These are phyloP conservation scores for Colletotrichum musicola DNA, from an alignment of 2,329 filamentous ascomycete genomes.

Conservation along the genomic window DNA sequence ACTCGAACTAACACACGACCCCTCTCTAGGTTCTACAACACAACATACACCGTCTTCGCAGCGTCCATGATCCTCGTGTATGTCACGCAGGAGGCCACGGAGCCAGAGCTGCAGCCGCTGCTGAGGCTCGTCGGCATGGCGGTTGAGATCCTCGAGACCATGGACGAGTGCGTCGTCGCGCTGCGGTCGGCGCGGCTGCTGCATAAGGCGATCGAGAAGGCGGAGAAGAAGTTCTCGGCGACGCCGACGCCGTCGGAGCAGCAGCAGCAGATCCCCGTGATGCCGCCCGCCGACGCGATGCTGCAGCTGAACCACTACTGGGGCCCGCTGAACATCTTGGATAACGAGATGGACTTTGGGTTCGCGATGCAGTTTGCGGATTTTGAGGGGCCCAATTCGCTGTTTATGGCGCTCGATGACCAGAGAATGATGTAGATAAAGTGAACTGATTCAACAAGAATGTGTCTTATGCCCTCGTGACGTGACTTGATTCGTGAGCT, in stretches of 20 bases:
- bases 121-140: constrained; percentile 43
- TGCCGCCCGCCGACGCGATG: constrained; percentile 37
- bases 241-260: constrained; percentile 4
- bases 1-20: not conserved
- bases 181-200: constrained; percentile 44
- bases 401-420: constrained; percentile 29
- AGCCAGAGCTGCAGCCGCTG: constrained; percentile 39
- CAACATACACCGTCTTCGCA: constrained; percentile 47
- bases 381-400: constrained; percentile 33
- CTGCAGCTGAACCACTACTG: constrained; percentile 43
- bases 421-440: constrained; percentile 18
- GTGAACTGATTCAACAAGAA: not conserved
- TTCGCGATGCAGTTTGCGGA: constrained; percentile 42
- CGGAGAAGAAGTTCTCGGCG: constrained; percentile 35
- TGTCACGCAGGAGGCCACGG: constrained; percentile 41
- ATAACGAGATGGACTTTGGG: constrained; percentile 43
- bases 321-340: constrained; percentile 43
- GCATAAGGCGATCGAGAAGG: constrained; percentile 42
- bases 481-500: no score
- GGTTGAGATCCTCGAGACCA: constrained; percentile 43
- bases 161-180: constrained; percentile 46
- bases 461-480: no score
- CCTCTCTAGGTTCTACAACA: constrained; percentile 48
- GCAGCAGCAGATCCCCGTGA: constrained; percentile 16
- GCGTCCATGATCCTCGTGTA: constrained; percentile 47